Conservation (phyloP, 2,329 filamentous ascomycete genomes). For the Fusarium sterilihyphosum region DNA sequence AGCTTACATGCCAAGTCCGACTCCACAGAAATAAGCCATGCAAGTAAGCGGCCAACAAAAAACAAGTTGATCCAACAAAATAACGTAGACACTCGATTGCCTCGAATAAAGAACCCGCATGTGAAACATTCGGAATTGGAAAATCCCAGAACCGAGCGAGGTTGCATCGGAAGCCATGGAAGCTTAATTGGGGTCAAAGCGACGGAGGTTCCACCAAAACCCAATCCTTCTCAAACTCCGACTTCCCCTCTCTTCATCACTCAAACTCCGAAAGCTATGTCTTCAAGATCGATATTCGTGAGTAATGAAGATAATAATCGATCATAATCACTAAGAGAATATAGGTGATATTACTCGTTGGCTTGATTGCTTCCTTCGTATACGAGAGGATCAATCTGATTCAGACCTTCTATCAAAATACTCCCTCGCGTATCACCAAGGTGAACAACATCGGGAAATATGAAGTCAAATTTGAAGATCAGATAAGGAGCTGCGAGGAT, state of each 20-base stretch:
- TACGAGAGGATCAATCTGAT: conserved; percentile 30
- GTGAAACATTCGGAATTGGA: conserved; percentile 16
- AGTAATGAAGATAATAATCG: neutral
- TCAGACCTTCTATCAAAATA: conserved; percentile 43
- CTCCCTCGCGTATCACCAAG: conserved; percentile 42
- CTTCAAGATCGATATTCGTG: conserved; percentile 14
- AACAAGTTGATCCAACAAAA: neutral
- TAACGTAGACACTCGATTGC: neutral
- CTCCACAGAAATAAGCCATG: neutral
- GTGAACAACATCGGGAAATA: conserved; percentile 42
- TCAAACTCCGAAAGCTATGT: neutral
- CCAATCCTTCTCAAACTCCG: neutral
- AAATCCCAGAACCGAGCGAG: neutral
- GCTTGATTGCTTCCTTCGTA: conserved; percentile 9
- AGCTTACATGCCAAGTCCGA: neutral
- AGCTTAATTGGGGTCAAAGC: neutral
- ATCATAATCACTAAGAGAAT: neutral
- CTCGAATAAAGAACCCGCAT: neutral
- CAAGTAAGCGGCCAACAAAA: conserved; percentile 5
- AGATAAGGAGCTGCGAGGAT: conserved; percentile 54
- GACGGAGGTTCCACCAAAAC: neutral
- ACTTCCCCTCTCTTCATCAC: neutral
- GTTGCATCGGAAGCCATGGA: neutral
- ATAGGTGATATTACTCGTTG: conserved; percentile 15
- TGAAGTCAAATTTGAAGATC: conserved; percentile 50